Percentiles rank a stretch among this genome's conserved stretches.
Evolutionary conservation across 257 asterid species (phyloP).

Genomic region (Agastache rugosa): DNA sequence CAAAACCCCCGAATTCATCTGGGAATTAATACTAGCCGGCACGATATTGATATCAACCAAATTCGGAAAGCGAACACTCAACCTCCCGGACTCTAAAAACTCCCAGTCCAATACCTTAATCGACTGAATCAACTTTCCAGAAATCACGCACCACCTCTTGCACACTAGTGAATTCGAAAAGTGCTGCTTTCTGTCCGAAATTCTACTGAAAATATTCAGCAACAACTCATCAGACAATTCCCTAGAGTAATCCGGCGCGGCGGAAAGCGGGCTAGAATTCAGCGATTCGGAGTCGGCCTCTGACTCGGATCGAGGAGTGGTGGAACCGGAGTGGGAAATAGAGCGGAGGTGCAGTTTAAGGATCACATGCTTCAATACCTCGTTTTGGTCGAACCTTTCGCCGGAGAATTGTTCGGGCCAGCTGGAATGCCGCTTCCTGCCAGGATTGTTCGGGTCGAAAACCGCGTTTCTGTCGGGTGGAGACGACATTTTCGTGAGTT

Average conservation of each 20-base stretch:
- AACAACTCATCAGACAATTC: slow-evolving; percentile 64
- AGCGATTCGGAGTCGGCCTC: slow-evolving; percentile 65
- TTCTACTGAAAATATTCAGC: slow-evolving; percentile 56
- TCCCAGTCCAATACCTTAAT: slow-evolving; percentile 83
- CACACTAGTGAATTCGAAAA: slow-evolving; percentile 68
- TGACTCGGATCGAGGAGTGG: slow-evolving; percentile 69
- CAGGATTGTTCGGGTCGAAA: slow-evolving; percentile 32
- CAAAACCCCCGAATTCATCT: slow-evolving; percentile 71
- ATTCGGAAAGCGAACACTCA: slow-evolving; percentile 63
- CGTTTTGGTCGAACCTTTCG: slow-evolving; percentile 53
- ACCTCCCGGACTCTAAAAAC: slow-evolving; percentile 82
- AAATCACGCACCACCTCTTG: slow-evolving; percentile 71
- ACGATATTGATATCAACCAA: slow-evolving; percentile 64
- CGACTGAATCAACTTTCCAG: slow-evolving; percentile 64
- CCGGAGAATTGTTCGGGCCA: slow-evolving; percentile 51
- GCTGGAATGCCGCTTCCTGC: slow-evolving; percentile 53
- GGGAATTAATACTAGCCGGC: slow-evolving; percentile 49
- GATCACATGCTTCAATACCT: slow-evolving; percentile 60
- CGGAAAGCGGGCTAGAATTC: slow-evolving; percentile 34
- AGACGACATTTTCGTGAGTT: slow-evolving; percentile 50
- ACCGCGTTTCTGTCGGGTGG: slow-evolving; percentile 46
- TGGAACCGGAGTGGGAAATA: slow-evolving; percentile 61
- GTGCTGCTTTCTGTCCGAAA: slow-evolving; percentile 55
- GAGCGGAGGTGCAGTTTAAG: slow-evolving; percentile 70
- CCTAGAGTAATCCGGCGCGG: slow-evolving; percentile 49